phyloP scores from a whole-genome alignment of 106 monocot species.

The Chionographis japonica region DNA sequence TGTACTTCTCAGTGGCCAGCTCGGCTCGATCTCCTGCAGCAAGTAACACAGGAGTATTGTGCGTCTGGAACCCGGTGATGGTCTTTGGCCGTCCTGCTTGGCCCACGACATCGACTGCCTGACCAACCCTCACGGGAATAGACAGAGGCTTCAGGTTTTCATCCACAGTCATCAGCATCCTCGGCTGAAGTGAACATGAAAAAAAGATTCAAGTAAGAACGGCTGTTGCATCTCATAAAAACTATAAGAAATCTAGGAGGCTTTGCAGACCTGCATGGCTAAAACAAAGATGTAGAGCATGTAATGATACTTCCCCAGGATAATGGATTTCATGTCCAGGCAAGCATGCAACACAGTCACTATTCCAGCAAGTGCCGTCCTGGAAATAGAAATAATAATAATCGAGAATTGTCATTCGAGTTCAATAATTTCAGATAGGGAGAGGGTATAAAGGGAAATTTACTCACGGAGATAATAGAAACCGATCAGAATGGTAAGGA shows the following conservation, averaged over 20 bases:
- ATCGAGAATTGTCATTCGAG: background rate
- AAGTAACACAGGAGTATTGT: constrained; percentile 87
- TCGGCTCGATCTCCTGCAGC: constrained; percentile 98
- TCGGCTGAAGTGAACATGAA: constrained; percentile 51
- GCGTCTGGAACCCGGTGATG: constrained; percentile 97
- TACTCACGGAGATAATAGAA: constrained; percentile 86
- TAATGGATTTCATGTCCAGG: constrained; percentile 79
- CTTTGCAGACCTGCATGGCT: constrained; percentile 75
- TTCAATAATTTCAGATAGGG: background rate
- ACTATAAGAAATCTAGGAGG: too few relatives aligned
- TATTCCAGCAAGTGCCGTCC: constrained; percentile 81
- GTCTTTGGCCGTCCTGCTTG: constrained; percentile 95
- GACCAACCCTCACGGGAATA: constrained; percentile 84
- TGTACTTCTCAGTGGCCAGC: constrained; percentile 95
- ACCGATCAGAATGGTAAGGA: constrained; percentile 92
- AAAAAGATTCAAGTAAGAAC: background rate
- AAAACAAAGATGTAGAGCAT: constrained; percentile 83
- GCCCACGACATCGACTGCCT: constrained; percentile 94
- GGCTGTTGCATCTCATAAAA: too few relatives aligned
- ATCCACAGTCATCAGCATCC: constrained; percentile 98
- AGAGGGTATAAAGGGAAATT: background rate
- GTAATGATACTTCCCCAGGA: constrained; percentile 93
- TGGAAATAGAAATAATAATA: constrained; percentile 14
- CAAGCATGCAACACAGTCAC: constrained; percentile 80
- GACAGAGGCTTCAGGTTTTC: constrained; percentile 90